Evolutionary conservation across 805 yeast genomes (phyloP).

Genomic region (Isabelozyma rhagii): DNA sequence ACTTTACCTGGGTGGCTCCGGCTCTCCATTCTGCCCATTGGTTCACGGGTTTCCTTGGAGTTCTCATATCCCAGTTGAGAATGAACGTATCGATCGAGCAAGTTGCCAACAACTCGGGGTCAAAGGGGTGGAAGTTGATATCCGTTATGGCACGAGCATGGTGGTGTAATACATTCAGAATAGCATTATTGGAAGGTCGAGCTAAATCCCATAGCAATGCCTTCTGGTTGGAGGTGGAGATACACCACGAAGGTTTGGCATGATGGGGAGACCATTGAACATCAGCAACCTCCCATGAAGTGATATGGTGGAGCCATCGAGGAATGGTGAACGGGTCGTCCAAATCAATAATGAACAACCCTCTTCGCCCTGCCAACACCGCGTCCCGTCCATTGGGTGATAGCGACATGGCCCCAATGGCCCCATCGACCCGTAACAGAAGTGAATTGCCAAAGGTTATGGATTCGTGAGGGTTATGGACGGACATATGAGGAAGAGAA

Average conservation of each 20-base stretch:
- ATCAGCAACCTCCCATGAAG: constrained; percentile 98
- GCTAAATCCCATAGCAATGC: constrained; percentile 92
- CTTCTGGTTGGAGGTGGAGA: constrained; percentile 92
- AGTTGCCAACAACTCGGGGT: constrained; percentile 87
- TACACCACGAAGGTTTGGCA: constrained; percentile 83
- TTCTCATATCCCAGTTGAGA: constrained; percentile 86
- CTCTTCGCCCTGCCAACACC: constrained; percentile 80
- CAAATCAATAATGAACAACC: constrained; percentile 84
- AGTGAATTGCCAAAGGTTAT: constrained; percentile 77
- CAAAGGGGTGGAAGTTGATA: constrained; percentile 83
- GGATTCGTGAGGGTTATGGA: constrained; percentile 31
- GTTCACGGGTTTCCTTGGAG: constrained; percentile 68
- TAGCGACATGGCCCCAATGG: constrained; percentile 86
- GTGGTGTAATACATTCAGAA: constrained; percentile 82
- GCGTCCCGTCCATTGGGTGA: constrained; percentile 92
- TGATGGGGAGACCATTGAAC: constrained; percentile 97
- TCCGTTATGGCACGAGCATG: constrained; percentile 95
- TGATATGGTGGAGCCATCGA: constrained; percentile 85
- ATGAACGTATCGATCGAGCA: constrained; percentile 90
- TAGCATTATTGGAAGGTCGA: constrained; percentile 65
- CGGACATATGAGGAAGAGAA: neutral
- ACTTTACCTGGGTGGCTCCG: constrained; percentile 91
- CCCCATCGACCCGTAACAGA: constrained; percentile 83
- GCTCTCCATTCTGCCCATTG: constrained; percentile 94
- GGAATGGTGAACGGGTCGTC: constrained; percentile 97